Base-by-base conservation (phyloP, 345 rosid species). In the Passiflora organensis region DNA sequence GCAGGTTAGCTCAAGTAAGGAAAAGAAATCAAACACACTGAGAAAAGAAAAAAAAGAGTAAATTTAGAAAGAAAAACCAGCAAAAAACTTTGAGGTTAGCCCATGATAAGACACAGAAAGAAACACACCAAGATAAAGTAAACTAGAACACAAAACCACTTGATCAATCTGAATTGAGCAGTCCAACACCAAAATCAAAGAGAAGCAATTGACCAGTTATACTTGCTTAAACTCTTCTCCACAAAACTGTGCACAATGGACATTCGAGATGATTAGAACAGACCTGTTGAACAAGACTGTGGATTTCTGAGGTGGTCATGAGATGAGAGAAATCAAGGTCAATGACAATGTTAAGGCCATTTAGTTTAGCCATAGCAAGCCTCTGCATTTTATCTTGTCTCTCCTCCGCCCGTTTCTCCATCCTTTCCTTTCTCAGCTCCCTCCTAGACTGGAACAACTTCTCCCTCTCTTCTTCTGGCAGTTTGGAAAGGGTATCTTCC, bases 271-370 rank as follows among this genome's bases (percentile, higher is more conserved):
- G 34, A 21, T 15, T 13, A 10, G 1, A 20, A 34, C 19, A 20
- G 32, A 81, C 95, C 93, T 89, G 97, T 60, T 89, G 97, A 64
- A 88, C 86, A 23, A 93, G 91, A 72, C 96, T 86, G 46, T 80
- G 90, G 63, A 89, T 89, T 65, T 93, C 96, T 3, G 69, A 57
- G 19, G 71, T 41, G 5, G 87, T 80, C 96, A 86, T 86, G 63
- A 89, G 95, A 66, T 86, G 77, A 10, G 83, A 64, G 58, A 93
- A 89, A 32, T 83, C 95, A 11, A 89, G 87, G 65, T 93, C 97
- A 11, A 93, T 50, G n/a, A 89, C 86, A 19, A 93, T 64, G 58
- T 80, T 83, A 43, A 80, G 97, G 14, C 96, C 97, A 0, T 23
- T 16, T 44, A 75, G 78, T 66, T 79, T 86, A 15, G 91, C 99